phyloP scores from a whole-genome alignment of 2,329 filamentous ascomycete species.

The Colletotrichum higginsianum region DNA sequence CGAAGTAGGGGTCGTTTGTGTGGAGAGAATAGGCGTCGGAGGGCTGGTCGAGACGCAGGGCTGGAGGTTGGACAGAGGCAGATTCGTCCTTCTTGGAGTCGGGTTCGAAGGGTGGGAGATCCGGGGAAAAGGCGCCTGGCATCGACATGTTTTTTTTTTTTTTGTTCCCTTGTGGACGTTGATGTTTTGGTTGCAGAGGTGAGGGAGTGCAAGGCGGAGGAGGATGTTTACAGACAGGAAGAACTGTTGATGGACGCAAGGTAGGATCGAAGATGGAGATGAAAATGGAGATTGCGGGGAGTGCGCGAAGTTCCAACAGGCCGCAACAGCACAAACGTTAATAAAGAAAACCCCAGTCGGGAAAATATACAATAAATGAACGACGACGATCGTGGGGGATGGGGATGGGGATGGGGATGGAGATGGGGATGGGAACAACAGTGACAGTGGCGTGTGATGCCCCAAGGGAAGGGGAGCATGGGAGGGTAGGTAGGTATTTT shows the following conservation, averaged over 20 bases:
- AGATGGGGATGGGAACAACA: background rate
- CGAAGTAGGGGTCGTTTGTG: constrained; percentile 51
- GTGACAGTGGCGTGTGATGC: constrained; percentile 14
- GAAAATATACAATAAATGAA: background rate
- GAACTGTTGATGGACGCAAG: constrained; percentile 3
- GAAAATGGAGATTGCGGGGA: background rate
- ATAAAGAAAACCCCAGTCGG: background rate
- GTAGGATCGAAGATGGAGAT: constrained; percentile 19
- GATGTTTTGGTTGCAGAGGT: constrained; percentile 16
- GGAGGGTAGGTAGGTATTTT: background rate
- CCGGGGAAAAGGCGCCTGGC: constrained; percentile 43
- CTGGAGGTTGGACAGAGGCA: constrained; percentile 22
- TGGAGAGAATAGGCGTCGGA: constrained; percentile 49
- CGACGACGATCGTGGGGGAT: constrained; percentile 25
- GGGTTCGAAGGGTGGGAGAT: constrained; percentile 32
- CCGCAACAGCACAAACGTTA: background rate
- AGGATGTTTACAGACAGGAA: background rate
- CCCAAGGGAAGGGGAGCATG: constrained; percentile 18
- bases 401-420: background rate
- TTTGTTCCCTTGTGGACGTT: background rate
- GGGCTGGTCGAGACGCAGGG: constrained; percentile 46
- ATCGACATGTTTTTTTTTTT: constrained; percentile 38
- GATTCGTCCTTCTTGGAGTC: constrained; percentile 27
- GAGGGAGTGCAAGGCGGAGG: background rate
- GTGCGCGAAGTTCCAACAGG: background rate